Percentiles rank a stretch among this genome's conserved stretches.
Conservation (phyloP, 164 flowering plant genomes). For the Taxillus chinensis region DNA sequence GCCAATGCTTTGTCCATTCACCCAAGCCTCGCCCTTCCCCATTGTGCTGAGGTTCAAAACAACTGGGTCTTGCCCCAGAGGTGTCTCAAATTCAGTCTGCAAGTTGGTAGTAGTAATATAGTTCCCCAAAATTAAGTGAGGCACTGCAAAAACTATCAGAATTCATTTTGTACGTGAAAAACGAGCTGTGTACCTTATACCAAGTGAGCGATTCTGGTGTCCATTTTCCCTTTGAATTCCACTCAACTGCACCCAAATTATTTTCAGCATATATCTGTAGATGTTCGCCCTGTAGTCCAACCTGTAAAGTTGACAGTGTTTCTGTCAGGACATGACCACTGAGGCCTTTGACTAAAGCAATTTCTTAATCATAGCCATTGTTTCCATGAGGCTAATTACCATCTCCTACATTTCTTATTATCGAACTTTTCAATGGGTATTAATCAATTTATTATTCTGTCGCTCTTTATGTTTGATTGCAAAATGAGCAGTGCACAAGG, state of each 20-base stretch:
- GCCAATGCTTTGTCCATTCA: constrained; percentile 33
- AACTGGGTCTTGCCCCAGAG: constrained; percentile 21
- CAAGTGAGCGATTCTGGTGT: constrained; percentile 31
- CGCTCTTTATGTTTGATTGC: too few species aligned
- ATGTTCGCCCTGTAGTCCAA: constrained; percentile 35
- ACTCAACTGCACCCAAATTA: constrained; percentile 16
- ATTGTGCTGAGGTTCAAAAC: constrained; percentile 22
- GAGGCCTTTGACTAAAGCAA: too few species aligned
- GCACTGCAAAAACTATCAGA: too few species aligned
- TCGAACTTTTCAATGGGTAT: too few species aligned
- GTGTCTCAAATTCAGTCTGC: constrained; percentile 24
- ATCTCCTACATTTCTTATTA: too few species aligned
- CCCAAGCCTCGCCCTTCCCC: constrained; percentile 36
- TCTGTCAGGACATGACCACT: too few species aligned
- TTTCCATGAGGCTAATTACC: too few species aligned
- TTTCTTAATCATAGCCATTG: too few species aligned
- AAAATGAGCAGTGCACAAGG: too few species aligned
- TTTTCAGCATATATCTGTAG: constrained; percentile 20
- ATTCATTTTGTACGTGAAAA: not conserved
- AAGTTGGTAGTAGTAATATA: not conserved
- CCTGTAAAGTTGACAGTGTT: constrained; percentile 14
- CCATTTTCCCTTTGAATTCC: constrained; percentile 17
- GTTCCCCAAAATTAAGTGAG: not conserved
- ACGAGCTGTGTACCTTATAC: constrained; percentile 32
- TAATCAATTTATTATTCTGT: too few species aligned